Percentiles rank a stretch among this genome's conserved stretches.
Evolutionary conservation across 2,329 filamentous ascomycete genomes (phyloP).

Genomic region (Orbilia quercus): DNA sequence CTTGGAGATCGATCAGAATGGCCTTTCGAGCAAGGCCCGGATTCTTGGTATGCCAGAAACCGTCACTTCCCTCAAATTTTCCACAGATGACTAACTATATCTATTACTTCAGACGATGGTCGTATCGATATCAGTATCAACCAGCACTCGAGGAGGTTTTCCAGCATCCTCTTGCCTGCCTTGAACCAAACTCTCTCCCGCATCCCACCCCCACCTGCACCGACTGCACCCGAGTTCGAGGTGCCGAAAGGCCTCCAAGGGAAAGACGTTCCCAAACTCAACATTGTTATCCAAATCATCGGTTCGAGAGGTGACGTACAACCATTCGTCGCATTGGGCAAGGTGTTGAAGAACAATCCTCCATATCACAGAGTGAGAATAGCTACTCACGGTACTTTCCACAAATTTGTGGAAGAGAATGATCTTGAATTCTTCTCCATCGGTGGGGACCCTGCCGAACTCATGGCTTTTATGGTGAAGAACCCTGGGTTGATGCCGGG

Average conservation of each 20-base stretch:
- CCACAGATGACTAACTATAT: slow-evolving; percentile 2
- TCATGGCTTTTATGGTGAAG: slow-evolving; percentile 93
- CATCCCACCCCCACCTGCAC: slow-evolving; percentile 5
- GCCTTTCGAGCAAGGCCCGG: slow-evolving; percentile 63
- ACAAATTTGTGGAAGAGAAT: slow-evolving; percentile 75
- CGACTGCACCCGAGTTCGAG: slow-evolving; percentile 26
- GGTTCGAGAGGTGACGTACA: slow-evolving; percentile 83
- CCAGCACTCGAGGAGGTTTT: slow-evolving; percentile 74
- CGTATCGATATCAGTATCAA: slow-evolving; percentile 83
- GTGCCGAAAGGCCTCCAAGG: slow-evolving; percentile 47
- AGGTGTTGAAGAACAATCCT: slow-evolving; percentile 74
- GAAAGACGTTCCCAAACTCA: slow-evolving; percentile 65
- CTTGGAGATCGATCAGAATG: slow-evolving; percentile 63
- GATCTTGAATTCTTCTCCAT: slow-evolving; percentile 80
- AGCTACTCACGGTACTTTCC: slow-evolving; percentile 77
- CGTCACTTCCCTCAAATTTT: no score
- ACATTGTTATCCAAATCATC: slow-evolving; percentile 86
- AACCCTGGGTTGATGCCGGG: slow-evolving; percentile 87
- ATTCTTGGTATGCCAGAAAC: slow-evolving; percentile 59
- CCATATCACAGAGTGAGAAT: slow-evolving; percentile 79
- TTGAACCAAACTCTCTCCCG: slow-evolving; percentile 62
- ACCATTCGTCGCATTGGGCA: slow-evolving; percentile 80
- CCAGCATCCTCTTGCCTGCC: slow-evolving; percentile 75
- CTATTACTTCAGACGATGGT: slow-evolving; percentile 71
- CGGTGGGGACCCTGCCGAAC: slow-evolving; percentile 78